A percentile compares a stretch with the other conserved stretches of the same genome.
phyloP scores from a whole-genome alignment of 108 stramenopile species.

The Epipyxis sp. region DNA sequence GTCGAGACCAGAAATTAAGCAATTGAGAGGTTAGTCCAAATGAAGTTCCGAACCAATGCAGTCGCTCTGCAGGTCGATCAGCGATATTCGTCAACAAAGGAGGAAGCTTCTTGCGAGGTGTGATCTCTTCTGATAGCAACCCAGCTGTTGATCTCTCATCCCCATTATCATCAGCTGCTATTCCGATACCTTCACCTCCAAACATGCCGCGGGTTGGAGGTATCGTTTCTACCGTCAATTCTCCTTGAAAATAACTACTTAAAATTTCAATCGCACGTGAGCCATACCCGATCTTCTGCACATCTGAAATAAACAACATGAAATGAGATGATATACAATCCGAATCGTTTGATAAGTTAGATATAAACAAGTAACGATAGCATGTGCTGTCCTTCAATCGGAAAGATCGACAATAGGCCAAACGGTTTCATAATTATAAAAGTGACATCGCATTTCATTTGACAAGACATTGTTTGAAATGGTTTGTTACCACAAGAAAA shows the following conservation, averaged over 20 bases:
- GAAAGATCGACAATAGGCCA: no score
- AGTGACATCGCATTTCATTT: no score
- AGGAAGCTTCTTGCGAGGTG: constrained; percentile 88
- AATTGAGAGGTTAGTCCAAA: constrained; percentile 87
- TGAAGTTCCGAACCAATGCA: constrained; percentile 94
- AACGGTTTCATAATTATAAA: no score
- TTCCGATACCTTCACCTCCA: constrained; percentile 12
- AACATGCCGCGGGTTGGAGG: not conserved
- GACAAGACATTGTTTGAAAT: no score
- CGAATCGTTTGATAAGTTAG: not conserved
- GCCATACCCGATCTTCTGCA: constrained; percentile 96
- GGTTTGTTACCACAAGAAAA: no score
- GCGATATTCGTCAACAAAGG: constrained; percentile 84
- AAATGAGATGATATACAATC: no score
- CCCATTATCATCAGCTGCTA: no score
- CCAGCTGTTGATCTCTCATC: constrained; percentile 41
- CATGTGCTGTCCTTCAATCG: no score
- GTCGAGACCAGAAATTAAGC: constrained; percentile 84
- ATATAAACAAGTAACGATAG: no score
- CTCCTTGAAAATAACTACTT: constrained; percentile 87
- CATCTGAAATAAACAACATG: no score
- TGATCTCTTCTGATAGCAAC: constrained; percentile 38
- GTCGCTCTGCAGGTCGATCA: constrained; percentile 71
- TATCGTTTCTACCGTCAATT: constrained; percentile 66
- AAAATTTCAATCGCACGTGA: constrained; percentile 81